These are phyloP conservation scores for Scheffersomyces coipomensis DNA, from an alignment of 805 yeast genomes.

Conservation along the genomic window DNA sequence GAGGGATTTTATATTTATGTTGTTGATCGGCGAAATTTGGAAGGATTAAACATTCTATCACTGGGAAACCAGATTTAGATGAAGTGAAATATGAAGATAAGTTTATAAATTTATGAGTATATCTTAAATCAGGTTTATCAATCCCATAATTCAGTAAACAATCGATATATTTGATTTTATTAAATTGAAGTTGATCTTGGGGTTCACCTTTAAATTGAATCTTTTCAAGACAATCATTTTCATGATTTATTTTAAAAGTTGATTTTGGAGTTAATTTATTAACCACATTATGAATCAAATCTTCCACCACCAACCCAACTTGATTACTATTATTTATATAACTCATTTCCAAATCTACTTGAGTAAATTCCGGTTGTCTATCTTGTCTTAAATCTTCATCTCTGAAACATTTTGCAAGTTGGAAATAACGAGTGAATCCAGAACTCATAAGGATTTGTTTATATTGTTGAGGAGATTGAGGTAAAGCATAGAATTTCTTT, in stretches of 20 bases:
- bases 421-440: slow-evolving; percentile 83
- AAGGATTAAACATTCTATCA: slow-evolving; percentile 72
- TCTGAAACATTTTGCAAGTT: slow-evolving; percentile 90
- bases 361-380: slow-evolving; percentile 97
- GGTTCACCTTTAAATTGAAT: slow-evolving; percentile 9
- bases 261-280: slow-evolving; percentile 37
- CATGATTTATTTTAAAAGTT: slow-evolving; percentile 32
- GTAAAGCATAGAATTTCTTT: slow-evolving; percentile 75
- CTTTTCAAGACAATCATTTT: slow-evolving; percentile 14
- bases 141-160: slow-evolving; percentile 79
- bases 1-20: slow-evolving; percentile 30
- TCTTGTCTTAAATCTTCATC: slow-evolving; percentile 95
- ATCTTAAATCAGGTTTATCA: slow-evolving; percentile 91
- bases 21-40: slow-evolving; percentile 41
- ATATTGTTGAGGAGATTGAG: slow-evolving; percentile 98
- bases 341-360: slow-evolving; percentile 92
- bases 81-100: slow-evolving; percentile 42
- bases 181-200: slow-evolving; percentile 17
- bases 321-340: slow-evolving; percentile 65
- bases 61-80: slow-evolving; percentile 48
- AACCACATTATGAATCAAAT: slow-evolving; percentile 59
- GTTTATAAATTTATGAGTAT: slow-evolving; percentile 48
- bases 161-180: slow-evolving; percentile 58
- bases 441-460: slow-evolving; percentile 94
- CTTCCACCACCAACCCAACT: slow-evolving; percentile 65